These are phyloP conservation scores for Delphinella strobiligena DNA, from an alignment of 2,329 filamentous ascomycete species.

Conservation along the genomic window DNA sequence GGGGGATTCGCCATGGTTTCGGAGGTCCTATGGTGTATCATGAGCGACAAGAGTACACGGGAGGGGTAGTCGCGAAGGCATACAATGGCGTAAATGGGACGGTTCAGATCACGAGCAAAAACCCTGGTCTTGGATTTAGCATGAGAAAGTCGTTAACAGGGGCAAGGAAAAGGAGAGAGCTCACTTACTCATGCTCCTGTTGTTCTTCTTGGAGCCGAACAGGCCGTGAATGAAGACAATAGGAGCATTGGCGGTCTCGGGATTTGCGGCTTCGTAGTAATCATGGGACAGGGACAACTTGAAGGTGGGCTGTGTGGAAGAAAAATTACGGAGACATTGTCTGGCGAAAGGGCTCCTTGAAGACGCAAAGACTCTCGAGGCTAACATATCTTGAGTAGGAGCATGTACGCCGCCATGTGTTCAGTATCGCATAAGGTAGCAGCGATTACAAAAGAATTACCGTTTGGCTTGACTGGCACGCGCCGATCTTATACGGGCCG, in stretches of 20 bases:
- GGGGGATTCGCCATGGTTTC: slow-evolving; percentile 87
- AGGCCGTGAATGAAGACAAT: slow-evolving; percentile 86
- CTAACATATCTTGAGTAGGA: too few relatives aligned
- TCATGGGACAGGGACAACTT: slow-evolving; percentile 46
- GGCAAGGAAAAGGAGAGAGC: slow-evolving; percentile 21
- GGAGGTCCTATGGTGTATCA: slow-evolving; percentile 53
- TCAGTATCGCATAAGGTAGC: too few relatives aligned
- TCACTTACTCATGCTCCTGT: slow-evolving; percentile 87
- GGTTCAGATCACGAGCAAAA: slow-evolving; percentile 66
- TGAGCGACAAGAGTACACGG: not conserved
- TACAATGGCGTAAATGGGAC: slow-evolving; percentile 72
- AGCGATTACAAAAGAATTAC: too few relatives aligned
- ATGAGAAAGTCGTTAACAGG: too few relatives aligned
- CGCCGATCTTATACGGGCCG: slow-evolving; percentile 1
- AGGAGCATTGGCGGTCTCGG: slow-evolving; percentile 35
- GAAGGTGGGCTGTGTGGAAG: slow-evolving; percentile 3
- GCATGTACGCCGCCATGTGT: too few relatives aligned
- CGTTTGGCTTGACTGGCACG: too few relatives aligned
- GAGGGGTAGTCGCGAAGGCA: not conserved
- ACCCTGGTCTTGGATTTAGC: too few relatives aligned
- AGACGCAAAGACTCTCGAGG: slow-evolving; percentile 1
- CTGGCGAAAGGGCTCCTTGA: slow-evolving; percentile 1
- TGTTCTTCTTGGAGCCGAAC: slow-evolving; percentile 93
- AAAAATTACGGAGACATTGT: not conserved
- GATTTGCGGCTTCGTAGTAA: slow-evolving; percentile 43